Evolutionary conservation across 352 stramenopile species (phyloP).

Genomic region (Aphanomyces invadans): DNA sequence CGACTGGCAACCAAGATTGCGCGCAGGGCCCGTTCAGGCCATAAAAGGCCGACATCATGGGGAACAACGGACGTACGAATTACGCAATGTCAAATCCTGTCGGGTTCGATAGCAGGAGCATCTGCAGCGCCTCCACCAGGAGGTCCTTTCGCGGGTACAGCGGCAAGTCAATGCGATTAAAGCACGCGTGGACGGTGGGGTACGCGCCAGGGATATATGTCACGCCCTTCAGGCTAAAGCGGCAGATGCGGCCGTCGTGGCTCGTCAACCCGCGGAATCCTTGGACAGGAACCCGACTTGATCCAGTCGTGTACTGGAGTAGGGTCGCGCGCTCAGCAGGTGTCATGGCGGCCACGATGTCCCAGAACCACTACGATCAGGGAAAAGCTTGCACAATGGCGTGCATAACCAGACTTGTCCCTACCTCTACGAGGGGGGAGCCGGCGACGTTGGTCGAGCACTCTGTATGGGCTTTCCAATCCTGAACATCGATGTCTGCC

Average conservation of each 20-base stretch:
- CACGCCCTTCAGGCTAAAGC: conserved; percentile 56
- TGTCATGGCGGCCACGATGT: conserved; percentile 44
- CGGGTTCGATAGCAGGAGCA: conserved; percentile 95
- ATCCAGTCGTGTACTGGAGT: conserved; percentile 82
- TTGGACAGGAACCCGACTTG: conserved; percentile 73
- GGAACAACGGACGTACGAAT: neutral
- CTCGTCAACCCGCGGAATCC: conserved; percentile 77
- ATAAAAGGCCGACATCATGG: too few species aligned
- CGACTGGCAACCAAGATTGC: too few species aligned
- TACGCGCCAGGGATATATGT: conserved; percentile 53
- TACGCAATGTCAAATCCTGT: conserved; percentile 89
- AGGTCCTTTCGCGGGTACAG: conserved; percentile 79
- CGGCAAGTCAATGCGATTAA: conserved; percentile 79
- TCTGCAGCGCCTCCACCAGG: conserved; percentile 90
- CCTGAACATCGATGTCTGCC: conserved; percentile 88
- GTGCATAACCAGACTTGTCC: conserved; percentile 32
- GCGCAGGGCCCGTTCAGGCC: too few species aligned
- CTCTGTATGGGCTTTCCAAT: conserved; percentile 86
- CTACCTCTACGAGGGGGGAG: conserved; percentile 31
- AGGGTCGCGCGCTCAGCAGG: conserved; percentile 73
- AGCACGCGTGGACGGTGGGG: conserved; percentile 75
- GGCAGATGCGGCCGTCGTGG: conserved; percentile 75
- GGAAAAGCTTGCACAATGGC: neutral
- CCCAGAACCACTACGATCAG: conserved; percentile 75
- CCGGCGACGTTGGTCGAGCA: conserved; percentile 58